Evolutionary conservation across 148 eudicot genomes (phyloP).

Genomic region (Persicaria tinctoria): DNA sequence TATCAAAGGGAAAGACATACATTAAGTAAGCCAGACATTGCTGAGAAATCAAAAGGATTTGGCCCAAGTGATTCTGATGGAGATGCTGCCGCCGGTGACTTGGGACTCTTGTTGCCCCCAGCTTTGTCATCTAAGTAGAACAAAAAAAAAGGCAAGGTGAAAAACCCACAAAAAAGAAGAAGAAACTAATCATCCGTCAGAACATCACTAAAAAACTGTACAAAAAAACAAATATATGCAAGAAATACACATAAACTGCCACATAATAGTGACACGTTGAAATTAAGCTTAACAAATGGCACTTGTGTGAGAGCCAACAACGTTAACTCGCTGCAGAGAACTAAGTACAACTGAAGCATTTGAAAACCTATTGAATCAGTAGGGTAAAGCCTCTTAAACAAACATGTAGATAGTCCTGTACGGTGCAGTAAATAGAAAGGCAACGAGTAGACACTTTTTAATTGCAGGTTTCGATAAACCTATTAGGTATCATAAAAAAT

Average conservation of each 20-base stretch:
- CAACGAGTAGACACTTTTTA: no score
- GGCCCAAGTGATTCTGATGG: conserved; percentile 29
- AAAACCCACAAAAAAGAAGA: background rate
- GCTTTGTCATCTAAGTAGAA: background rate
- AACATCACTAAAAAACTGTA: background rate
- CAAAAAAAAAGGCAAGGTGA: background rate
- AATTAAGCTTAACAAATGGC: background rate
- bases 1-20: conserved; percentile 20
- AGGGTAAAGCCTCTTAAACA: background rate
- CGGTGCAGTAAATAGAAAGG: no score
- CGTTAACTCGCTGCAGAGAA: no score
- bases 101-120: conserved; percentile 16
- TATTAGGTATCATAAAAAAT: no score
- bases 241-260: background rate
- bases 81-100: conserved; percentile 30
- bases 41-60: conserved; percentile 76
- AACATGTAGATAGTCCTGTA: background rate
- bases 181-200: background rate
- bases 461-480: no score
- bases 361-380: background rate
- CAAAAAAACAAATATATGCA: background rate
- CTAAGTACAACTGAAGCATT: background rate
- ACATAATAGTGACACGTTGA: background rate
- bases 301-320: background rate
- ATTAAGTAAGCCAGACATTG: conserved; percentile 63